phyloP scores from a whole-genome alignment of 116 monocot genomes.

The Thalassia testudinum region DNA sequence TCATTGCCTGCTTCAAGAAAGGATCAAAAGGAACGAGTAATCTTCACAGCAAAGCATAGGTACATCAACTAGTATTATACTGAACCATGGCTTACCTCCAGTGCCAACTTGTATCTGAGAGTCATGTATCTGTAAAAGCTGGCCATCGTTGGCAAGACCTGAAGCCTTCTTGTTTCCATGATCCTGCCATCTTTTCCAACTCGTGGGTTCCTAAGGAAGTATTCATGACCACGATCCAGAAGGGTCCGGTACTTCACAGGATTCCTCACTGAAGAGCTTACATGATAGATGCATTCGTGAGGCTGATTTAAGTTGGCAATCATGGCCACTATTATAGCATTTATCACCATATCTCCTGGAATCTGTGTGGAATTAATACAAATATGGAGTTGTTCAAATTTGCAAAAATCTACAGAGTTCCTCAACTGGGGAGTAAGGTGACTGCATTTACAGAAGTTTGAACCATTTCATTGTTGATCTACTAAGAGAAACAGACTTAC shows the following conservation, averaged over 20 bases:
- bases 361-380: constrained; percentile 26
- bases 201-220: constrained; percentile 16
- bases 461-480: too few relatives aligned
- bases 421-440: too few relatives aligned
- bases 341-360: constrained; percentile 29
- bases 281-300: constrained; percentile 12
- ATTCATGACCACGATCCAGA: not conserved
- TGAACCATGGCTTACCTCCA: constrained; percentile 4
- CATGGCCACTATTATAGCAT: constrained; percentile 14
- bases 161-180: not conserved
- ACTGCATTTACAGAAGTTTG: too few relatives aligned
- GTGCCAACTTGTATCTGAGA: constrained; percentile 14
- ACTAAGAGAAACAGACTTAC: constrained; percentile 6
- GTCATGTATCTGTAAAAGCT: constrained; percentile 21
- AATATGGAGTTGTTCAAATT: too few relatives aligned
- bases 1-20: too few relatives aligned
- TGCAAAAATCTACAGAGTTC: too few relatives aligned
- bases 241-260: constrained; percentile 12
- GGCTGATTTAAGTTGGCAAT: constrained; percentile 5
- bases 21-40: too few relatives aligned
- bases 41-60: too few relatives aligned
- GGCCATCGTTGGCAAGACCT: constrained; percentile 1
- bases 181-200: constrained; percentile 9
- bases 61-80: too few relatives aligned
- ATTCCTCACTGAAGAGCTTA: constrained; percentile 15